Conservation (phyloP, 495 filamentous ascomycete species). For the Aspergillus biplanus region DNA sequence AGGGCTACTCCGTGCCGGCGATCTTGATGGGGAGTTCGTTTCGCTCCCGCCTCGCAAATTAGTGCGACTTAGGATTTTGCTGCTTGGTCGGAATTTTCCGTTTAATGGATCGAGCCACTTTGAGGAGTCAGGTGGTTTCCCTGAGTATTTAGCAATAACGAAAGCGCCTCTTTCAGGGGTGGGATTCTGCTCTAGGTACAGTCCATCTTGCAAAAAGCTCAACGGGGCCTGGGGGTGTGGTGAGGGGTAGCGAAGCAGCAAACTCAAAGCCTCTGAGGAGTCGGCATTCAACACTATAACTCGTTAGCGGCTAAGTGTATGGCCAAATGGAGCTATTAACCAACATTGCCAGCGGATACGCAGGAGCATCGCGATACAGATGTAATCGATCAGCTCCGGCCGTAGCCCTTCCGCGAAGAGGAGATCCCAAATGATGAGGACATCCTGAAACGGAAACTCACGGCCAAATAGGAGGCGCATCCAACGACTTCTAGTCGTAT, state of each 20-base stretch:
- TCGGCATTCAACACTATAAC: constrained; percentile 76
- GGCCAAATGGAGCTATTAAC: constrained; percentile 29
- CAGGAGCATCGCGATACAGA: constrained; percentile 93
- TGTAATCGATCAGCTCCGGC: constrained; percentile 81
- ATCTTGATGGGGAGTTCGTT: constrained; percentile 41
- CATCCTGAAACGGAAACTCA: constrained; percentile 87
- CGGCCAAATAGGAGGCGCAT: constrained; percentile 90
- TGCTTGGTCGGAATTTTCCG: constrained; percentile 26
- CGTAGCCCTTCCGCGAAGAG: constrained; percentile 86
- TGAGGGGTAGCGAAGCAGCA: constrained; percentile 80
- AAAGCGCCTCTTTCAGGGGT: constrained; percentile 68
- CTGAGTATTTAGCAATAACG: constrained; percentile 83
- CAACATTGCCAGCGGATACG: constrained; percentile 88
- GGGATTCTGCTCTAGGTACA: constrained; percentile 81
- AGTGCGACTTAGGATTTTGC: constrained; percentile 39
- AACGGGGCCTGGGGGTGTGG: constrained; percentile 64
- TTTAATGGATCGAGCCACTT: constrained; percentile 38
- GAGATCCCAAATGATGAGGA: constrained; percentile 85
- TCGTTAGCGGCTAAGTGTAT: constrained; percentile 26
- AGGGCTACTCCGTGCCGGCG: constrained; percentile 62
- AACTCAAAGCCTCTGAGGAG: constrained; percentile 78
- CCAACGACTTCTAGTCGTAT: constrained; percentile 71
- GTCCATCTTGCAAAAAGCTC: constrained; percentile 84
- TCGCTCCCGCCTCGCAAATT: constrained; percentile 38
- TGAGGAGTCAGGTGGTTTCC: constrained; percentile 56